Percentiles rank a stretch among this genome's conserved stretches.
phyloP scores from a whole-genome alignment of 495 filamentous ascomycete genomes.

The Aspergillus coremiiformis region DNA sequence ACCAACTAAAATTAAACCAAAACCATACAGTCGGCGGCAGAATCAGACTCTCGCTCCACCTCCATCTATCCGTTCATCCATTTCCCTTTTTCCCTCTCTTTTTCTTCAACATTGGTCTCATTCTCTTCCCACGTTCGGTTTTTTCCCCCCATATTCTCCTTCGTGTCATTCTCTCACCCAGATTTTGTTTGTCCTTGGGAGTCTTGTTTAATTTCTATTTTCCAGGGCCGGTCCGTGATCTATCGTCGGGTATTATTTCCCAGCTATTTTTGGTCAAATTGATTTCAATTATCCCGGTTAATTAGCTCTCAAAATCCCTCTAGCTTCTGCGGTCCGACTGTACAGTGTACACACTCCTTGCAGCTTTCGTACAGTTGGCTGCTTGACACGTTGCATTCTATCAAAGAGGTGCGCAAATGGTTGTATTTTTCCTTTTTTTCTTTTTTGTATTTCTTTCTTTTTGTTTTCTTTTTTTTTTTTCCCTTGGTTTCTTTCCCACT shows the following conservation, averaged over 20 bases:
- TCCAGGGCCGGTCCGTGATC: background rate
- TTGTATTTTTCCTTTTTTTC: slow-evolving; percentile 1
- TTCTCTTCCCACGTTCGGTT: background rate
- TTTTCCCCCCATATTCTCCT: background rate
- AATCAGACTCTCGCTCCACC: background rate
- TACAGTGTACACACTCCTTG: slow-evolving; percentile 11
- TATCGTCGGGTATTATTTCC: slow-evolving; percentile 1
- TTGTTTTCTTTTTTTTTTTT: slow-evolving; percentile 1
- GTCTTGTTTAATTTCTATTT: background rate
- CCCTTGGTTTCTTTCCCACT: background rate
- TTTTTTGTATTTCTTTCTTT: slow-evolving; percentile 1
- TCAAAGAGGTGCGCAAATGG: slow-evolving; percentile 10
- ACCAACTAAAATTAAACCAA: slow-evolving; percentile 9
- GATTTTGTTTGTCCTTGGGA: background rate
- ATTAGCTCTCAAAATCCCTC: background rate
- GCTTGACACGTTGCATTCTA: slow-evolving; percentile 15
- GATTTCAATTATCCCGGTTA: background rate
- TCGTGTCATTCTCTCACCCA: background rate
- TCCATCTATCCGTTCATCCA: slow-evolving; percentile 7
- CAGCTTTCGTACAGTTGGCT: slow-evolving; percentile 12
- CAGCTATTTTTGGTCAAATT: background rate
- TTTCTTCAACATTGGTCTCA: background rate
- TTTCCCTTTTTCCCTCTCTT: slow-evolving; percentile 2
- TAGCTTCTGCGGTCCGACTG: background rate
- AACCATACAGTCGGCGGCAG: background rate